These are phyloP conservation scores for Fragaria iinumae DNA, from an alignment of 306 rosid genomes.

Conservation along the genomic window DNA sequence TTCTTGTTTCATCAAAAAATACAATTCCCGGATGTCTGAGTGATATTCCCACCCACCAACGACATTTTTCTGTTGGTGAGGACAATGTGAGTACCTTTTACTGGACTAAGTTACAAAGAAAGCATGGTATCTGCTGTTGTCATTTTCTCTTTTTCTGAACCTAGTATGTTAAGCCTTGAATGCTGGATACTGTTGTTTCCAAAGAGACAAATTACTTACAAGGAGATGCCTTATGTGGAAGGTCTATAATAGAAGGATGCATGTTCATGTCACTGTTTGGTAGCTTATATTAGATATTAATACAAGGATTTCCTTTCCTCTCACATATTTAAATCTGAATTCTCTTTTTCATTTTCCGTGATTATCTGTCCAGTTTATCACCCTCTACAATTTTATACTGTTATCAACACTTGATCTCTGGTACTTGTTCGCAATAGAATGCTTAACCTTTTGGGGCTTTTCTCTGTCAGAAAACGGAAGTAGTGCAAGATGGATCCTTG, in stretches of 20 bases:
- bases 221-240: not conserved
- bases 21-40: conserved; percentile 77
- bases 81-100: conserved; percentile 70
- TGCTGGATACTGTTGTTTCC: conserved; percentile 6
- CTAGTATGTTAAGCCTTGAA: conserved; percentile 12
- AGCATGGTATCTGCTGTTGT: not conserved
- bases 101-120: conserved; percentile 3
- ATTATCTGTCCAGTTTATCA: not conserved
- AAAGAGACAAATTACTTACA: not conserved
- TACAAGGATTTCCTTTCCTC: conserved; percentile 17
- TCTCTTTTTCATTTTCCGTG: not conserved
- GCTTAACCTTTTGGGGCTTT: conserved; percentile 5
- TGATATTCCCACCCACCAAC: conserved; percentile 78
- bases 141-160: not conserved
- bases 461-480: conserved; percentile 56
- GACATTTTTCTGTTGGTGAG: conserved; percentile 70
- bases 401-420: not conserved
- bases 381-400: not conserved
- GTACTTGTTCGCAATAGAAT: conserved; percentile 5
- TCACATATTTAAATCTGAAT: not conserved
- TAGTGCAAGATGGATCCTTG: conserved; percentile 49
- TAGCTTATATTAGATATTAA: conserved; percentile 13
- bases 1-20: conserved; percentile 93
- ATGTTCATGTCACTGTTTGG: conserved; percentile 12
- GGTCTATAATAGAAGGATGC: conserved; percentile 3